These are phyloP conservation scores for Petunia hybrid DNA, from an alignment of 305 asterid species.

Conservation along the genomic window DNA sequence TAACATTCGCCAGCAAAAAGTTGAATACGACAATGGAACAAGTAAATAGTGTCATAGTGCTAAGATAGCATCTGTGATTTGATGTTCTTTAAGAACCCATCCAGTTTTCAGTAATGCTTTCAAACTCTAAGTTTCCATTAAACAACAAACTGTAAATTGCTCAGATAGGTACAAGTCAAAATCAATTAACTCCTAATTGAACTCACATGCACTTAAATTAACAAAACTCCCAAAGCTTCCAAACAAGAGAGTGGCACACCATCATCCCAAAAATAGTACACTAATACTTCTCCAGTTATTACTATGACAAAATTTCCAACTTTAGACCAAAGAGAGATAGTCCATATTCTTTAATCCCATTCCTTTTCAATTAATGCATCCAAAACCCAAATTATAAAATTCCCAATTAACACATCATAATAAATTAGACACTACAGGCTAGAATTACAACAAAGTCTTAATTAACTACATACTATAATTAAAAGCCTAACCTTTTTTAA, in stretches of 20 bases:
- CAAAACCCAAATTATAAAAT: conserved; percentile 19
- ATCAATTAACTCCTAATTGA: conserved; percentile 5
- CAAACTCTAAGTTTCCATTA: not conserved
- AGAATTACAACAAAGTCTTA: not conserved
- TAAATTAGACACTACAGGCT: not conserved
- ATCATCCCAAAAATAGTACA: not conserved
- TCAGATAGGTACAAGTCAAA: conserved; percentile 2
- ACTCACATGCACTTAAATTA: not conserved
- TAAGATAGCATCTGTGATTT: not conserved
- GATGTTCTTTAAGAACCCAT: not conserved
- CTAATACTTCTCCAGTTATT: not conserved
- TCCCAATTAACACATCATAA: not conserved
- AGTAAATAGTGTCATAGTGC: not conserved
- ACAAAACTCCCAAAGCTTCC: conserved; percentile 5
- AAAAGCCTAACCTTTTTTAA: not conserved
- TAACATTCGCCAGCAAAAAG: not conserved
- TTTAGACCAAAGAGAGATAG: conserved; percentile 19
- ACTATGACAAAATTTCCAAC: conserved; percentile 20
- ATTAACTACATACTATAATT: not conserved
- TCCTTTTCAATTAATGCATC: conserved; percentile 5
- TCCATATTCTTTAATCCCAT: not conserved
- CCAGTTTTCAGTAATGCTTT: conserved; percentile 1
- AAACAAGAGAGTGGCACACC: conserved; percentile 18
- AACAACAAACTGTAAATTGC: conserved; percentile 1
- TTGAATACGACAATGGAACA: not conserved